Percentiles rank a stretch among this genome's conserved stretches.
phyloP scores from a whole-genome alignment of 495 filamentous ascomycete genomes.

The Diplogelasinospora grovesii region DNA sequence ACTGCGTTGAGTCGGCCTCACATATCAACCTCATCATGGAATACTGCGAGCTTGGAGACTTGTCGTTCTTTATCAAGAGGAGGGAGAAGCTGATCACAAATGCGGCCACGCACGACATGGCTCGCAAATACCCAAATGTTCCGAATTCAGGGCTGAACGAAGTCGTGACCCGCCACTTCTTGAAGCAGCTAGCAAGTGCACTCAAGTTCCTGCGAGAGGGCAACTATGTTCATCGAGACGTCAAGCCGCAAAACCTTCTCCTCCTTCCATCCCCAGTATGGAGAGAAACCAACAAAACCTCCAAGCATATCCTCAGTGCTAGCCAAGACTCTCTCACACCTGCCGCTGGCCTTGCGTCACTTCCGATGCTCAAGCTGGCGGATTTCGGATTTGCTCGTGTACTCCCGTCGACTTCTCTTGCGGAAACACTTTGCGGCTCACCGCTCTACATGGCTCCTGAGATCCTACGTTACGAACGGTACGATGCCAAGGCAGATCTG shows the following conservation, averaged over 20 bases:
- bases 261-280: slow-evolving; percentile 76
- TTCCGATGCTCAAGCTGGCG: slow-evolving; percentile 94
- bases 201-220: slow-evolving; percentile 77
- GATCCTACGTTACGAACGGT: slow-evolving; percentile 94
- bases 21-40: slow-evolving; percentile 99
- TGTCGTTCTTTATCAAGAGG: slow-evolving; percentile 92
- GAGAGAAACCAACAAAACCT: slow-evolving; percentile 31
- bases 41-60: slow-evolving; percentile 89
- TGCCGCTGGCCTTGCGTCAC: slow-evolving; percentile 69
- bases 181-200: slow-evolving; percentile 91
- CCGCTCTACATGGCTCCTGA: slow-evolving; percentile 98
- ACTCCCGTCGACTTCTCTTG: slow-evolving; percentile 78
- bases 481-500: slow-evolving; percentile 92
- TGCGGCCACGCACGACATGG: slow-evolving; percentile 73
- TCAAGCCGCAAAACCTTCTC: slow-evolving; percentile 94
- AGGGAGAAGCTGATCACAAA: slow-evolving; percentile 70
- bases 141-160: slow-evolving; percentile 80
- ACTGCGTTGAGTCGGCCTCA: slow-evolving; percentile 75
- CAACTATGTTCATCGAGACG: slow-evolving; percentile 90
- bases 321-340: slow-evolving; percentile 75
- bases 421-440: slow-evolving; percentile 95
- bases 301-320: slow-evolving; percentile 48
- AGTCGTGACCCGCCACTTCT: slow-evolving; percentile 87
- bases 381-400: slow-evolving; percentile 96
- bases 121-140: slow-evolving; percentile 82